These are phyloP conservation scores for Psidium guajava DNA, from an alignment of 345 rosid species.

Conservation along the genomic window DNA sequence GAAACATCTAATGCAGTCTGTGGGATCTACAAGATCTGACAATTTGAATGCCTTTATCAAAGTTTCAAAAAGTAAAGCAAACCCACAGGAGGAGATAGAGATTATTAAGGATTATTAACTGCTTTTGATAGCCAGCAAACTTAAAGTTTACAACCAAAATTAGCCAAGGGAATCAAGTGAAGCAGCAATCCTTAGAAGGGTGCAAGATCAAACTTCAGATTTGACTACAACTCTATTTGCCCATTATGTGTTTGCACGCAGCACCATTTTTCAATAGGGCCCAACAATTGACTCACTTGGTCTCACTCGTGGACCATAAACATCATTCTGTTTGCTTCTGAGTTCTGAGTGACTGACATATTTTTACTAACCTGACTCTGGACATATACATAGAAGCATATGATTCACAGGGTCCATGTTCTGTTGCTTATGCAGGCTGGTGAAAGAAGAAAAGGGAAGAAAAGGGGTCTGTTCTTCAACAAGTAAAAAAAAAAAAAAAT, in stretches of 20 bases:
- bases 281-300: not conserved
- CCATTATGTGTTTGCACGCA: not conserved
- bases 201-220: not conserved
- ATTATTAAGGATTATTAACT: not conserved
- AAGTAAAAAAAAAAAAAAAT: slow-evolving; percentile 28
- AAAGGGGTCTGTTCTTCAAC: slow-evolving; percentile 44
- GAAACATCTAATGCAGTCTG: not conserved
- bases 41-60: not conserved
- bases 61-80: not conserved
- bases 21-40: not conserved
- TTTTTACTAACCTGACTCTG: not conserved
- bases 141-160: not conserved
- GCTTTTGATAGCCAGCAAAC: not conserved
- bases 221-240: not conserved
- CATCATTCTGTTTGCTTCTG: not conserved
- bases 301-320: not conserved
- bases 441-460: slow-evolving; percentile 62
- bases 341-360: not conserved
- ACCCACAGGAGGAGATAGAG: not conserved
- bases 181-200: not conserved
- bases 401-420: not conserved
- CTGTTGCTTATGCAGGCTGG: slow-evolving; percentile 37
- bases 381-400: not conserved
- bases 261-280: not conserved
- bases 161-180: not conserved